phyloP scores from a whole-genome alignment of 805 yeast genomes.

The Alloascoidea africana region DNA sequence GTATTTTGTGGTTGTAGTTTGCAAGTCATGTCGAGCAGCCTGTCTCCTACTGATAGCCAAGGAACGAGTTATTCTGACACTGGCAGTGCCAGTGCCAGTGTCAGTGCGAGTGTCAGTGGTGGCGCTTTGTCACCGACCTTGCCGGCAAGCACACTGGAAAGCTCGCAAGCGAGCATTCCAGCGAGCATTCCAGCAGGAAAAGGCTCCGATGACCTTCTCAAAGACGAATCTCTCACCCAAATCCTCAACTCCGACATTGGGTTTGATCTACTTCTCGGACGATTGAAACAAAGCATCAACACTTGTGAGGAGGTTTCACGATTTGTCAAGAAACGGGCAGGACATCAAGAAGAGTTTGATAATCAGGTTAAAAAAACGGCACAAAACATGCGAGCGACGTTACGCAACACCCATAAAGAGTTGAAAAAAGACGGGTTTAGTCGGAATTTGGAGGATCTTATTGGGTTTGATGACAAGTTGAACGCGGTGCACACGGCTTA shows the following conservation, averaged over 20 bases:
- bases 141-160: too few relatives aligned
- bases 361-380: conserved; percentile 62
- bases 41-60: too few relatives aligned
- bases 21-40: too few relatives aligned
- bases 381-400: conserved; percentile 31
- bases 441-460: conserved; percentile 46
- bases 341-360: conserved; percentile 64
- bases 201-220: too few relatives aligned
- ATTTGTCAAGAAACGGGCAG: conserved; percentile 64
- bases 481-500: conserved; percentile 60
- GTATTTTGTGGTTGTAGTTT: too few relatives aligned
- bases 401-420: conserved; percentile 30
- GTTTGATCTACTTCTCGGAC: conserved; percentile 50
- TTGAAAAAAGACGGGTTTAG: conserved; percentile 50
- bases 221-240: neutral
- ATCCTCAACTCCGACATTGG: conserved; percentile 33
- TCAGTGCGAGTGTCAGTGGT: too few relatives aligned
- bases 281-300: conserved; percentile 65
- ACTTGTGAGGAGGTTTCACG: conserved; percentile 79
- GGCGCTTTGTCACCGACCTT: too few relatives aligned
- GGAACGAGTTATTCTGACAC: too few relatives aligned
- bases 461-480: conserved; percentile 67
- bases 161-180: too few relatives aligned
- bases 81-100: too few relatives aligned
- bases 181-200: too few relatives aligned